phyloP scores from a whole-genome alignment of 768 basidiomycete species.

The Cantharellus cinnabarinus region DNA sequence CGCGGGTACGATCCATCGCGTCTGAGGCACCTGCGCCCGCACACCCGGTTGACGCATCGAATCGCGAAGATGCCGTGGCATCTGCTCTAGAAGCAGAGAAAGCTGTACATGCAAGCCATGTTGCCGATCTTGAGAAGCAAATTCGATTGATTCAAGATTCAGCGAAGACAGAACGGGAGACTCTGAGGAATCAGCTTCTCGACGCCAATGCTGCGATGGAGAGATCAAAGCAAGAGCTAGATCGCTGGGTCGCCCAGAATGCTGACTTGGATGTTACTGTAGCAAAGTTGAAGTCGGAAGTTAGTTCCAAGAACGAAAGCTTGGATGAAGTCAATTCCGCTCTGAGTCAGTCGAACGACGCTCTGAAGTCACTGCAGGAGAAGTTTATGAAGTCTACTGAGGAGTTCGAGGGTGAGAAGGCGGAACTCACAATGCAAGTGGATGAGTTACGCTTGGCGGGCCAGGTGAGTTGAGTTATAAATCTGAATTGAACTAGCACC shows the following conservation, averaged over 20 bases:
- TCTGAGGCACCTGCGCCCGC: constrained; percentile 11
- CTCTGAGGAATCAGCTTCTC: background rate
- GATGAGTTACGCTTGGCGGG: constrained; percentile 77
- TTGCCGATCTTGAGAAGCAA: background rate
- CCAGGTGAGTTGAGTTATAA: constrained; percentile 31
- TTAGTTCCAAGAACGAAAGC: constrained; percentile 22
- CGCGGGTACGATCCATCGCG: constrained; percentile 20
- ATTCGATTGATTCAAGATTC: background rate
- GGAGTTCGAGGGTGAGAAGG: constrained; percentile 36
- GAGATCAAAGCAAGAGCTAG: constrained; percentile 17
- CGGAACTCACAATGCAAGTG: constrained; percentile 49
- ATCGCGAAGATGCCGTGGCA: constrained; percentile 4
- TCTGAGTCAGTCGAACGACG: constrained; percentile 36
- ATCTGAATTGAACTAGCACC: constrained; percentile 3
- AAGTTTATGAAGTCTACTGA: constrained; percentile 23
- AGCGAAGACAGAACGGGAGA: background rate
- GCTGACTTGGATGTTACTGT: constrained; percentile 23
- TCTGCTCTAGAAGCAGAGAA: background rate
- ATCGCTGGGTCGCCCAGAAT: constrained; percentile 14
- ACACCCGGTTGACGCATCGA: background rate
- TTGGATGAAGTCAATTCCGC: constrained; percentile 30
- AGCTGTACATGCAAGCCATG: background rate
- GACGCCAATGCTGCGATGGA: background rate
- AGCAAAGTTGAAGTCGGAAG: constrained; percentile 29
- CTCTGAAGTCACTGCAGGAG: constrained; percentile 34